These are phyloP conservation scores for Pyrus hybrid DNA, from an alignment of 331 rosid species.

Conservation along the genomic window DNA sequence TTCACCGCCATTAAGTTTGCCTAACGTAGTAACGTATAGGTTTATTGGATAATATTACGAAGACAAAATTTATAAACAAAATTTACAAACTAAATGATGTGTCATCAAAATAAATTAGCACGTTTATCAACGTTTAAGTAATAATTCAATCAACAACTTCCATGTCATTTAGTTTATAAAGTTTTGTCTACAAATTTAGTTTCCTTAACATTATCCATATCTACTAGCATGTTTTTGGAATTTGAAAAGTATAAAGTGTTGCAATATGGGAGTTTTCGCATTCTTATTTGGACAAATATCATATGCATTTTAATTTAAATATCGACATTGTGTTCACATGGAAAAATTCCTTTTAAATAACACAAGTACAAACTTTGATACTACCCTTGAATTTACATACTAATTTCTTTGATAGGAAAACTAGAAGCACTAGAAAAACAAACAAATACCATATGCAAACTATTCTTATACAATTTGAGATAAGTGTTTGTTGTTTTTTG, in stretches of 20 bases:
- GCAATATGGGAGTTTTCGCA: not conserved
- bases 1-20: not conserved
- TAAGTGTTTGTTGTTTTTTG: not conserved
- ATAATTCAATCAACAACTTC: too few relatives aligned
- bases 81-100: too few relatives aligned
- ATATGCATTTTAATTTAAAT: not conserved
- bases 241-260: not conserved
- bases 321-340: not conserved
- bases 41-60: too few relatives aligned
- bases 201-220: too few relatives aligned
- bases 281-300: not conserved
- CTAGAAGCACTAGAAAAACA: not conserved
- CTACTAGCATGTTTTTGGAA: not conserved
- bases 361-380: not conserved
- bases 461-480: not conserved
- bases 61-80: too few relatives aligned
- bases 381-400: not conserved
- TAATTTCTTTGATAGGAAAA: not conserved
- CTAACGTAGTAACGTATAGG: not conserved
- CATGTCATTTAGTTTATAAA: too few relatives aligned
- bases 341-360: not conserved
- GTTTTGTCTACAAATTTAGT: too few relatives aligned
- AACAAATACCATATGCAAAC: not conserved
- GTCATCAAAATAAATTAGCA: too few relatives aligned
- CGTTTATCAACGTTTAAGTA: too few relatives aligned